These are phyloP conservation scores for Dothistroma pini DNA, from an alignment of 2,329 filamentous ascomycete genomes.

Conservation along the genomic window DNA sequence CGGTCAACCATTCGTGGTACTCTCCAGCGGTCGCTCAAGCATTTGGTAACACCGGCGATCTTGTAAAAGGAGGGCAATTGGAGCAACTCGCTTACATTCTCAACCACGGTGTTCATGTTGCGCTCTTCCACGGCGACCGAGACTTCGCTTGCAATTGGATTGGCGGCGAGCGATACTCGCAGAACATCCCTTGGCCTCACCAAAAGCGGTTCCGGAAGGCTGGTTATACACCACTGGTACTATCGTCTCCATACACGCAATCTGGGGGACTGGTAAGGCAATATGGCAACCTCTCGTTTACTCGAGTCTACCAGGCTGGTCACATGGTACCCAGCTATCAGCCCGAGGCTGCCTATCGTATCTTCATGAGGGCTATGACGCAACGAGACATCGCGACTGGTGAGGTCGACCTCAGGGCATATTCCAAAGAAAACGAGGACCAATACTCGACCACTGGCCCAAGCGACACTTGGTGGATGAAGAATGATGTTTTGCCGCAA, in stretches of 20 bases:
- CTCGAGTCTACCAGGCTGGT: slow-evolving; percentile 49
- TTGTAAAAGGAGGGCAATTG: slow-evolving; percentile 34
- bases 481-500: slow-evolving; percentile 30
- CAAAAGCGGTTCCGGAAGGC: slow-evolving; percentile 46
- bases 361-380: slow-evolving; percentile 38
- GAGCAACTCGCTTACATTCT: slow-evolving; percentile 42
- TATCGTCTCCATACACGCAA: slow-evolving; percentile 26
- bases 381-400: slow-evolving; percentile 38
- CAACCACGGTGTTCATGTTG: slow-evolving; percentile 51
- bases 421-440: slow-evolving; percentile 8
- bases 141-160: slow-evolving; percentile 56
- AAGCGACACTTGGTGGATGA: slow-evolving; percentile 32
- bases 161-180: slow-evolving; percentile 52
- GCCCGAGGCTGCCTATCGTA: slow-evolving; percentile 37
- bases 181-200: slow-evolving; percentile 47
- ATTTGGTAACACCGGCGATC: slow-evolving; percentile 42
- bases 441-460: slow-evolving; percentile 28
- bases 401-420: slow-evolving; percentile 20
- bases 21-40: slow-evolving; percentile 42
- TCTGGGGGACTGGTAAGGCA: slow-evolving; percentile 33
- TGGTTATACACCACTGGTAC: slow-evolving; percentile 43
- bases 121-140: slow-evolving; percentile 66
- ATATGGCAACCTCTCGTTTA: slow-evolving; percentile 39
- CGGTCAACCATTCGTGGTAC: slow-evolving; percentile 33
- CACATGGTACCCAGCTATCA: slow-evolving; percentile 42